A percentile compares a stretch with the other conserved stretches of the same genome.
phyloP scores from a whole-genome alignment of 2,329 filamentous ascomycete genomes.

The Trichoderma sp. region DNA sequence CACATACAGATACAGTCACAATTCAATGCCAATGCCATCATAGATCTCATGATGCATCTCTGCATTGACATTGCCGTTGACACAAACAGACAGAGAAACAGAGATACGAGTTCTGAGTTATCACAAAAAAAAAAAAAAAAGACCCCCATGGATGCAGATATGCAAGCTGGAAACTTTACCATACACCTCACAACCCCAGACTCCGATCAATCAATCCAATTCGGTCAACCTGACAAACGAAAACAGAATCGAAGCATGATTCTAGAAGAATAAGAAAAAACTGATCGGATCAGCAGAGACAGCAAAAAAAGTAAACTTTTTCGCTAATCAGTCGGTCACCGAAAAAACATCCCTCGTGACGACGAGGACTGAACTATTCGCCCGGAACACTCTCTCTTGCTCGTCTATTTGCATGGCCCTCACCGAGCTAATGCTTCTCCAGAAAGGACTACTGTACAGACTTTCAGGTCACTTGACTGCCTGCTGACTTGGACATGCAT shows the following conservation, averaged over 20 bases:
- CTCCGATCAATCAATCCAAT: not conserved
- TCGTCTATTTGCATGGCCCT: not conserved
- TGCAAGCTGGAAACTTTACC: not conserved
- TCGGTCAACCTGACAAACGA: not conserved
- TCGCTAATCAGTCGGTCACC: not conserved
- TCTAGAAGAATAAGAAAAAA: not conserved
- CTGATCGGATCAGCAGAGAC: not conserved
- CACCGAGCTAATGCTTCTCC: not conserved
- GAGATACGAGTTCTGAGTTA: constrained; percentile 7
- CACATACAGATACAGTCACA: too few species aligned
- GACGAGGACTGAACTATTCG: not conserved
- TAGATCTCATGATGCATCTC: not conserved
- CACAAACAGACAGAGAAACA: not conserved
- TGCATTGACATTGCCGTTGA: not conserved
- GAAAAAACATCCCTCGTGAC: not conserved
- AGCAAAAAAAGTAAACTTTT: not conserved
- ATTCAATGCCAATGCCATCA: not conserved
- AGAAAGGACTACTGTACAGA: not conserved
- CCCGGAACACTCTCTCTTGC: not conserved
- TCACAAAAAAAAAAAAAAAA: not conserved
- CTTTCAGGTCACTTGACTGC: not conserved
- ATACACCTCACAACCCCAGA: not conserved
- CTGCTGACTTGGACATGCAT: constrained; percentile 8
- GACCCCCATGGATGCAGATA: not conserved
- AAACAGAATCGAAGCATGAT: not conserved